Conservation (phyloP, 129 eudicot genomes). For the Centaurea solstitialis region DNA sequence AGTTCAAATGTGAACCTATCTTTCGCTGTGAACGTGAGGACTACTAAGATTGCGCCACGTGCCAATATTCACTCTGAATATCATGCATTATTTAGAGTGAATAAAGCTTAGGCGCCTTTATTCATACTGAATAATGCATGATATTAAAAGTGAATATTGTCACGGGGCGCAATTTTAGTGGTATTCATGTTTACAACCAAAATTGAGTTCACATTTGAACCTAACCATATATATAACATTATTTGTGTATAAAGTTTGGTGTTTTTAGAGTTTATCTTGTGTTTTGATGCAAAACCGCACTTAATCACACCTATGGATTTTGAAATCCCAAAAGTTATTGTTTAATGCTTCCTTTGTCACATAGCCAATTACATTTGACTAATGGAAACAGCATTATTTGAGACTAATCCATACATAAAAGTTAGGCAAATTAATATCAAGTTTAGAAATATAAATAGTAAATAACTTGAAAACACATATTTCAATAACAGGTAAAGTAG, state of each 20-base stretch:
- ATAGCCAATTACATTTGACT: conserved; percentile 31
- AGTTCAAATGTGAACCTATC: too few species aligned
- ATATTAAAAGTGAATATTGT: too few species aligned
- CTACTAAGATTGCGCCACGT: too few species aligned
- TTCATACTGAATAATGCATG: too few species aligned
- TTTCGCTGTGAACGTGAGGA: too few species aligned
- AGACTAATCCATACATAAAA: not conserved
- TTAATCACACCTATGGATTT: conserved; percentile 11
- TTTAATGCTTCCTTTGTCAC: conserved; percentile 22
- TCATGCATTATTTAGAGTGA: too few species aligned
- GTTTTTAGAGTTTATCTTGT: conserved; percentile 4
- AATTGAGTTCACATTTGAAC: too few species aligned
- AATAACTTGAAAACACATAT: not conserved
- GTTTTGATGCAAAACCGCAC: conserved; percentile 25
- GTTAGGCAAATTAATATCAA: not conserved
- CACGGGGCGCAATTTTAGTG: too few species aligned
- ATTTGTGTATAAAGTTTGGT: not conserved
- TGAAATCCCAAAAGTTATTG: conserved; percentile 25
- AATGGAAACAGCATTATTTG: conserved; percentile 10
- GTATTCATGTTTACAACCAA: too few species aligned
- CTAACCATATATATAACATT: too few species aligned
- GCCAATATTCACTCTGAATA: too few species aligned
- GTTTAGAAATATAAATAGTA: not conserved
- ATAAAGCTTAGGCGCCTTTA: too few species aligned
- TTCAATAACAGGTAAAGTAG: not conserved